phyloP scores from a whole-genome alignment of 768 basidiomycete species.

The Tricholoma furcatifolium region DNA sequence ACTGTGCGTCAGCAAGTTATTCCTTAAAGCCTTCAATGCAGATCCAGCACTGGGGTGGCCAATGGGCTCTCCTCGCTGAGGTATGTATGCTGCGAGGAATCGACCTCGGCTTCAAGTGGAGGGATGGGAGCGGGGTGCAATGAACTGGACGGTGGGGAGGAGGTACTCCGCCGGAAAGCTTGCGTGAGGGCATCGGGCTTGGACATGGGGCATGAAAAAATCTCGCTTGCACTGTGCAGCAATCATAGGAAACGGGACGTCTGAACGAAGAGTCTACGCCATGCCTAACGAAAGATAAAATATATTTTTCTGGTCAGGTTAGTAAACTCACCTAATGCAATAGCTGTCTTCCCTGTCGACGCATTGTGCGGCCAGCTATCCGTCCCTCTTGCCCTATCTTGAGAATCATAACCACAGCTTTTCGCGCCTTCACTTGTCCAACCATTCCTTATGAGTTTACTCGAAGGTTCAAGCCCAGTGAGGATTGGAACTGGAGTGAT shows the following conservation, averaged over 20 bases:
- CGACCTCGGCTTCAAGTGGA: too few species aligned
- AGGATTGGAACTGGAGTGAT: too few species aligned
- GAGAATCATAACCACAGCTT: slow-evolving; percentile 96
- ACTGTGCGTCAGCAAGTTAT: too few species aligned
- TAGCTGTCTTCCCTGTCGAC: slow-evolving; percentile 96
- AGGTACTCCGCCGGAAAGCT: slow-evolving; percentile 92
- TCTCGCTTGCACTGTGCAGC: slow-evolving; percentile 97
- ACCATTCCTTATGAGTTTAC: slow-evolving; percentile 94
- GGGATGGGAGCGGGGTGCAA: too few species aligned
- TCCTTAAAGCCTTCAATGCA: too few species aligned
- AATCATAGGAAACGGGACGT: slow-evolving; percentile 98
- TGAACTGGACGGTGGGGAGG: too few species aligned
- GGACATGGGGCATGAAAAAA: slow-evolving; percentile 97
- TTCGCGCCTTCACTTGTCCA: slow-evolving; percentile 92
- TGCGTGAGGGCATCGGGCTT: slow-evolving; percentile 98
- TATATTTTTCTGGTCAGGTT: neutral
- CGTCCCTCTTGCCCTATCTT: slow-evolving; percentile 97
- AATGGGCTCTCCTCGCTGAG: too few species aligned
- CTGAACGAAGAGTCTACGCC: slow-evolving; percentile 91
- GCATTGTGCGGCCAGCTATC: slow-evolving; percentile 93
- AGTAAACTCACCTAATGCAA: slow-evolving; percentile 77
- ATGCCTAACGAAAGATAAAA: slow-evolving; percentile 55
- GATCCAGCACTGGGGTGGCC: too few species aligned
- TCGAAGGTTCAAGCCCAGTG: slow-evolving; percentile 89
- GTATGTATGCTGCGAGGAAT: too few species aligned